Evolutionary conservation across 495 filamentous ascomycete species (phyloP).

Genomic region (Pseudoneurospora amorphoporcata): DNA sequence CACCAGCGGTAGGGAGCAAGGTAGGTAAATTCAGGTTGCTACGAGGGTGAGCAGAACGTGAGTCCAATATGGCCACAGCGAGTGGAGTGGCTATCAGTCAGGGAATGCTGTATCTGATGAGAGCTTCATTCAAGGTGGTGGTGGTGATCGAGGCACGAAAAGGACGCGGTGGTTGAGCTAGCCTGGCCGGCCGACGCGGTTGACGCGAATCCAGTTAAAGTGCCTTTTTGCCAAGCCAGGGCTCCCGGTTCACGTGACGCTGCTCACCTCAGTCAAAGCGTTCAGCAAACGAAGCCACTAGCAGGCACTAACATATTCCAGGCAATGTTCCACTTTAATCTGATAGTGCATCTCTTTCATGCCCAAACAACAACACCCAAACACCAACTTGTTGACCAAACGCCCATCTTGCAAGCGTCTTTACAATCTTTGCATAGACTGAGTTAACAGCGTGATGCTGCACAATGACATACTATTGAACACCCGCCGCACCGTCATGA

Average conservation of each 20-base stretch:
- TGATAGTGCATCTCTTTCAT: not conserved
- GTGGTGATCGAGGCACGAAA: slow-evolving; percentile 19
- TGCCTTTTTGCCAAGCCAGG: slow-evolving; percentile 2
- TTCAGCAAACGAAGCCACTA: not conserved
- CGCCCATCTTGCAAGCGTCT: not conserved
- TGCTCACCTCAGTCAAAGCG: not conserved
- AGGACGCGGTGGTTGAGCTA: slow-evolving; percentile 16
- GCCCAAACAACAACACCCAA: not conserved
- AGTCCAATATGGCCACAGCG: not conserved
- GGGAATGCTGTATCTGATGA: not conserved
- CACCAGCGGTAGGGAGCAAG: not conserved
- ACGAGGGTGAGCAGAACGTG: not conserved
- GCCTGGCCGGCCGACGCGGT: slow-evolving; percentile 13
- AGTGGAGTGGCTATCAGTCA: not conserved
- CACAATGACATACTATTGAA: too few species aligned
- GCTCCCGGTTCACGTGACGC: not conserved
- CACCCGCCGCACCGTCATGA: not conserved
- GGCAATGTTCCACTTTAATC: not conserved
- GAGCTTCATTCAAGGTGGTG: not conserved
- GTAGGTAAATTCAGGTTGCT: not conserved
- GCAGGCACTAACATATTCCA: not conserved
- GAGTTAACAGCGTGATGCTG: too few species aligned
- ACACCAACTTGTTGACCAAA: not conserved
- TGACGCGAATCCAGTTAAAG: slow-evolving; percentile 19
- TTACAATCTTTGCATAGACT: not conserved